phyloP scores from a whole-genome alignment of 129 eudicot genomes.

The Saposhnikovia divaricata region DNA sequence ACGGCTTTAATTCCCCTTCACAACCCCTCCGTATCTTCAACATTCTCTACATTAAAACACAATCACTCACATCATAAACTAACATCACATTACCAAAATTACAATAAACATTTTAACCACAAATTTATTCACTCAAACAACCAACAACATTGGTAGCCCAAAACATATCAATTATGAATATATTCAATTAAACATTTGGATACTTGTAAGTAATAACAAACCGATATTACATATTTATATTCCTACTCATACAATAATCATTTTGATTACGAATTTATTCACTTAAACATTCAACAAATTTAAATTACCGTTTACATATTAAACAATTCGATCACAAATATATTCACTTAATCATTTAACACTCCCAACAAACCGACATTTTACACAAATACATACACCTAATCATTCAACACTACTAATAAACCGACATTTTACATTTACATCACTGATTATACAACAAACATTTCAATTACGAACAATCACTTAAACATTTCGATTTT shows the following conservation, averaged over 20 bases:
- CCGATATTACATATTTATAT: not conserved
- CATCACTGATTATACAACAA: not conserved
- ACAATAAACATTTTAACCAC: not conserved
- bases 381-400: too few relatives aligned
- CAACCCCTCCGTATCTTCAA: slow-evolving; percentile 59
- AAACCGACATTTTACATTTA: not conserved
- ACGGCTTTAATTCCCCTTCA: slow-evolving; percentile 53
- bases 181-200: not conserved
- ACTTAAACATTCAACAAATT: not conserved
- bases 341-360: not conserved
- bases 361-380: too few relatives aligned
- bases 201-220: not conserved
- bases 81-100: not conserved
- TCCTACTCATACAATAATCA: not conserved
- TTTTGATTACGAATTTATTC: too few relatives aligned
- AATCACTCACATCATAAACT: not conserved
- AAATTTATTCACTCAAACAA: not conserved
- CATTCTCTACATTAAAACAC: slow-evolving; percentile 41
- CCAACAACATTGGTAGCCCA: not conserved
- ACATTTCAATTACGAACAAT: not conserved
- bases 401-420: not conserved
- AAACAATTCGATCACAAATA: not conserved
- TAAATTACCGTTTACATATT: not conserved
- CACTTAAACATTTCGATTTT: not conserved
- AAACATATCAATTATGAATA: not conserved